Base-by-base conservation (phyloP, 305 asterid genomes). In the Rubia peregrina region DNA sequence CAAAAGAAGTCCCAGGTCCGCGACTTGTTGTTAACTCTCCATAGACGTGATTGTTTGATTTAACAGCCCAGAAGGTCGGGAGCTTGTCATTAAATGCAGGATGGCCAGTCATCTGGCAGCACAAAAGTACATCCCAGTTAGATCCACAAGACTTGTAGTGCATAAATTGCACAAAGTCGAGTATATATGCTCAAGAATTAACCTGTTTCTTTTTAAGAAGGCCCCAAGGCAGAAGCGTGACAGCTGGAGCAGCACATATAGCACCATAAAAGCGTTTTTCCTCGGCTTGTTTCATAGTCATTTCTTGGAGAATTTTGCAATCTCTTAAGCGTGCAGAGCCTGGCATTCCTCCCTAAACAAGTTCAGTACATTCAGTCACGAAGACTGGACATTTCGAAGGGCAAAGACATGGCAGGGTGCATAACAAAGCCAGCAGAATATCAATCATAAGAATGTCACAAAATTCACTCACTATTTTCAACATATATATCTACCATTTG, bases 171-270 rank as follows among this genome's bases (percentile, higher is more conserved):
- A 70, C n/a, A 72, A 68, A 67, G 26, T 67, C 49, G 49, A 59
- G 49, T 24, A 3, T 51, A 62, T n/a, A 60, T 66, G 41, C 33
- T 60, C 51, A 69, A 62, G 46, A 60, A 65, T 16, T 49, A 59
- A 90, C 98, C 90, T 81, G 84, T 81, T 93, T 93, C 73, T 86
- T 88, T 84, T 65, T 88, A 36, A 88, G 87, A 61, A 93, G 85
- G n/a, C 98, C 98, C 98, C 97, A 93, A 38, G 97, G 97, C 82
- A 90, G 78, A 75, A 93, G 97, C 1, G 98, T 76, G 65, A 93
- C 85, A 41, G 96, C 98, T 43, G 97, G 96, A 74, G 98, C 97
- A 79, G 98, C 93, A 85, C 92, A 90, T 69, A 92, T 92, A 41
- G 98, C 98, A 62, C 87, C 90, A 59, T 89, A 92, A 66, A 87